These are phyloP conservation scores for Juncus inflexus DNA, from an alignment of 176 grass and related monocot species.

Conservation along the genomic window DNA sequence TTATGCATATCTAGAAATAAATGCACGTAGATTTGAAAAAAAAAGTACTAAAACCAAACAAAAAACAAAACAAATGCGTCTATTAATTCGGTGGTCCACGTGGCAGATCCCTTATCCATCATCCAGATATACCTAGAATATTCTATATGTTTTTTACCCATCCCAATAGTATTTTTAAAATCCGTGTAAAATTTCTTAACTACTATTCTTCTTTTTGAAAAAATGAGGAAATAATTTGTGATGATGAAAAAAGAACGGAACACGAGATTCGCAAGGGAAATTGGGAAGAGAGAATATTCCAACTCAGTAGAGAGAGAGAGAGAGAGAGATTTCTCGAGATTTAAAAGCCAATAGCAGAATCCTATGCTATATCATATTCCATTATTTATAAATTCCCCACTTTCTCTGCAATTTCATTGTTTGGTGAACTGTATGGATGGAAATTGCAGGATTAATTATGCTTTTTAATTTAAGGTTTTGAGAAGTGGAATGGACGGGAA, in stretches of 20 bases:
- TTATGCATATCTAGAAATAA: slow-evolving; percentile 25
- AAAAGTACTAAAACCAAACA: not conserved
- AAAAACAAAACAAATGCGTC: not conserved
- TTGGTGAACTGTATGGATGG: too few species aligned
- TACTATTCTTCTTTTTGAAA: not conserved
- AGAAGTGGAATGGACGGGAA: too few species aligned
- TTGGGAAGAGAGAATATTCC: slow-evolving; percentile 23
- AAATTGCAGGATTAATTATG: too few species aligned
- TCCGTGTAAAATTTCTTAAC: too few species aligned
- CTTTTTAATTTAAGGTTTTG: too few species aligned
- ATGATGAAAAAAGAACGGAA: not conserved
- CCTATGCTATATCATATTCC: slow-evolving; percentile 14
- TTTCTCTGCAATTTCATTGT: not conserved
- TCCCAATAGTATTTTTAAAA: too few species aligned
- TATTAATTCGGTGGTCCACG: slow-evolving; percentile 16
- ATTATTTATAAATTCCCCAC: slow-evolving; percentile 7
- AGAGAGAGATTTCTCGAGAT: not conserved
- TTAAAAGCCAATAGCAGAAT: slow-evolving; percentile 22
- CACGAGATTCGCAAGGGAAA: slow-evolving; percentile 10
- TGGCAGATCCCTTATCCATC: slow-evolving; percentile 12
- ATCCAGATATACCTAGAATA: slow-evolving; percentile 32
- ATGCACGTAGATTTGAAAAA: slow-evolving; percentile 14
- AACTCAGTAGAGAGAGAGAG: slow-evolving; percentile 6
- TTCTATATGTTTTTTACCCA: slow-evolving; percentile 5
- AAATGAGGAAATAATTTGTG: not conserved